These are phyloP conservation scores for Leccinum variicolor DNA, from an alignment of 768 basidiomycete genomes.

Conservation along the genomic window DNA sequence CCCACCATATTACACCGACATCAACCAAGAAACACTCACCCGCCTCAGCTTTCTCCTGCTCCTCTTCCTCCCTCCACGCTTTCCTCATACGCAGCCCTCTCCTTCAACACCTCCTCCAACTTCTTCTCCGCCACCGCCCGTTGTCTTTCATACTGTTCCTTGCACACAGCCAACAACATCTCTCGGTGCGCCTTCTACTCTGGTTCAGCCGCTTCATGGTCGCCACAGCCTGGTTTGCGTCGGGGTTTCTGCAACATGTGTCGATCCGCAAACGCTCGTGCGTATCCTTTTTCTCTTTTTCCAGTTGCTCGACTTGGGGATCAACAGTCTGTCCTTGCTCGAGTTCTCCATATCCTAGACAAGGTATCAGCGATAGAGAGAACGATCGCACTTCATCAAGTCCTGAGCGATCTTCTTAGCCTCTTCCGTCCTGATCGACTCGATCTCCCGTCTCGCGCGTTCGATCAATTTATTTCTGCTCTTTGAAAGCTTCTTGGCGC, in stretches of 20 bases:
- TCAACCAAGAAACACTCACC: conserved; percentile 34
- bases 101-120: conserved; percentile 52
- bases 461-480: too few species aligned
- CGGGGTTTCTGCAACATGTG: too few species aligned
- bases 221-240: conserved; percentile 48
- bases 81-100: conserved; percentile 57
- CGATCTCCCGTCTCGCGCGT: too few species aligned
- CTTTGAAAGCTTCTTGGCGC: too few species aligned
- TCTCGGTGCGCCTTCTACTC: conserved; percentile 52
- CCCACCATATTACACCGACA: too few species aligned
- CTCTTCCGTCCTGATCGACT: too few species aligned
- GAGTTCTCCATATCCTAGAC: conserved; percentile 24
- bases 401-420: too few species aligned
- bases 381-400: too few species aligned
- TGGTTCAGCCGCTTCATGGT: conserved; percentile 78
- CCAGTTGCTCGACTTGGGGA: conserved; percentile 91
- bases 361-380: too few species aligned
- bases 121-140: conserved; percentile 54
- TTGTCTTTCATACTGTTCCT: conserved; percentile 61
- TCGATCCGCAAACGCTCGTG: conserved; percentile 73
- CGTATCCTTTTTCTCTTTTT: conserved; percentile 93
- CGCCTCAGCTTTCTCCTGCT: conserved; percentile 43
- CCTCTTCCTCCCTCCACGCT: conserved; percentile 17
- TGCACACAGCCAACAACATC: conserved; percentile 49
- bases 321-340: conserved; percentile 83